Evolutionary conservation across 176 grass and related monocot species (phyloP).

Genomic region (Oryza brachyantha): DNA sequence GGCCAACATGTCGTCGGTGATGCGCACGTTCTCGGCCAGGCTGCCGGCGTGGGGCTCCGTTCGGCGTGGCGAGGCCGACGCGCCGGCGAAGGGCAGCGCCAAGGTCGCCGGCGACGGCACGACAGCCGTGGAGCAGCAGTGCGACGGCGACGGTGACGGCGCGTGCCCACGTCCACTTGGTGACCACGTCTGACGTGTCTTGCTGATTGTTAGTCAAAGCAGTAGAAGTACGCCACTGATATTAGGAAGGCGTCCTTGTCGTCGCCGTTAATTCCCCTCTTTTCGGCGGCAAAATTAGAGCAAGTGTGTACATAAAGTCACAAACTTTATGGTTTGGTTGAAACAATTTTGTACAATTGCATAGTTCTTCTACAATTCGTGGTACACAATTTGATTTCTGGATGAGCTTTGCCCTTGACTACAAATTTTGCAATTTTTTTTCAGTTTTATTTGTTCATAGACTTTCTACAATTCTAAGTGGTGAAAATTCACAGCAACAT

Average conservation of each 20-base stretch:
- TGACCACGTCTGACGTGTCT: constrained; percentile 20
- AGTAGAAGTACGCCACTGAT: constrained; percentile 2
- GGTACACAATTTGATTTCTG: neutral
- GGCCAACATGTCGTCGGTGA: constrained; percentile 42
- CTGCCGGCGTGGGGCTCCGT: constrained; percentile 56
- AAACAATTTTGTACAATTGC: neutral
- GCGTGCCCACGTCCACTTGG: constrained; percentile 19
- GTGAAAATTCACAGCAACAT: neutral
- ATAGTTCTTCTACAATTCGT: neutral
- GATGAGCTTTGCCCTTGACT: neutral
- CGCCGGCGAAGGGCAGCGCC: constrained; percentile 36
- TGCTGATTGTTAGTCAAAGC: constrained; percentile 5
- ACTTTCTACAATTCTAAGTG: too few relatives aligned
- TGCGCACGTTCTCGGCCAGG: constrained; percentile 46
- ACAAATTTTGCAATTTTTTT: neutral
- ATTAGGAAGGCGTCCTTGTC: constrained; percentile 5
- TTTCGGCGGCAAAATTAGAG: neutral
- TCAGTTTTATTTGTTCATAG: neutral
- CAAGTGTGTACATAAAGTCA: constrained; percentile 1
- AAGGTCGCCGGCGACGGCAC: constrained; percentile 25
- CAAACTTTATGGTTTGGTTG: neutral
- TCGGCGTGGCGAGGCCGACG: constrained; percentile 40
- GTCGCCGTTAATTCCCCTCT: constrained; percentile 7
- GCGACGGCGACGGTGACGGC: constrained; percentile 23
- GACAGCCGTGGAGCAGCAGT: constrained; percentile 16